Evolutionary conservation across 108 stramenopile species (phyloP).

Genomic region (Cyclotella baltica): DNA sequence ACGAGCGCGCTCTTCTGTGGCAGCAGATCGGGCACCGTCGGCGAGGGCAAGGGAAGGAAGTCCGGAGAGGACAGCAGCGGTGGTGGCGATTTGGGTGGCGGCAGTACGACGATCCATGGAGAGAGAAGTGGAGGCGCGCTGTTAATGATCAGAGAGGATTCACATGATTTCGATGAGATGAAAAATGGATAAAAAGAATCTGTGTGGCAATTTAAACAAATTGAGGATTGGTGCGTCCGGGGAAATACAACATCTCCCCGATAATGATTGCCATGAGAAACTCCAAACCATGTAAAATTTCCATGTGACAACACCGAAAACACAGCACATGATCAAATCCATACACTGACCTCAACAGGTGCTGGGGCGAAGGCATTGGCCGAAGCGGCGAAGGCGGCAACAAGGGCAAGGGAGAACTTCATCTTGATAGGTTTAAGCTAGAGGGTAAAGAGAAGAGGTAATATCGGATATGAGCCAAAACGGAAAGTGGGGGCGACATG

Average conservation of each 20-base stretch:
- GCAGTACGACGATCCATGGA: slow-evolving; percentile 91
- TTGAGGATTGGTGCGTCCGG: neutral
- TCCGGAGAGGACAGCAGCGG: slow-evolving; percentile 69
- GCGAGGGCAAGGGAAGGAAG: slow-evolving; percentile 78
- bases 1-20: slow-evolving; percentile 75
- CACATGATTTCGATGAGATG: neutral
- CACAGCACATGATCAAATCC: neutral
- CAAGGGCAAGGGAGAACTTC: slow-evolving; percentile 82
- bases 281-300: slow-evolving; percentile 29
- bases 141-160: slow-evolving; percentile 2
- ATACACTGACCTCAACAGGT: slow-evolving; percentile 48
- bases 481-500: neutral
- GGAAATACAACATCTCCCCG: too few relatives aligned
- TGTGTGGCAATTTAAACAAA: neutral
- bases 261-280: neutral
- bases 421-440: slow-evolving; percentile 51
- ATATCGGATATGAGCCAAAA: neutral
- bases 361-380: slow-evolving; percentile 83
- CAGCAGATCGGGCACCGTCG: slow-evolving; percentile 89
- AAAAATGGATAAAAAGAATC: neutral
- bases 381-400: slow-evolving; percentile 70
- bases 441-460: neutral
- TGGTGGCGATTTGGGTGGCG: slow-evolving; percentile 81
- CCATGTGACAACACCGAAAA: neutral
- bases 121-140: slow-evolving; percentile 84